Conservation (phyloP, 352 stramenopile species). For the Halophytophthora batemanensis region DNA sequence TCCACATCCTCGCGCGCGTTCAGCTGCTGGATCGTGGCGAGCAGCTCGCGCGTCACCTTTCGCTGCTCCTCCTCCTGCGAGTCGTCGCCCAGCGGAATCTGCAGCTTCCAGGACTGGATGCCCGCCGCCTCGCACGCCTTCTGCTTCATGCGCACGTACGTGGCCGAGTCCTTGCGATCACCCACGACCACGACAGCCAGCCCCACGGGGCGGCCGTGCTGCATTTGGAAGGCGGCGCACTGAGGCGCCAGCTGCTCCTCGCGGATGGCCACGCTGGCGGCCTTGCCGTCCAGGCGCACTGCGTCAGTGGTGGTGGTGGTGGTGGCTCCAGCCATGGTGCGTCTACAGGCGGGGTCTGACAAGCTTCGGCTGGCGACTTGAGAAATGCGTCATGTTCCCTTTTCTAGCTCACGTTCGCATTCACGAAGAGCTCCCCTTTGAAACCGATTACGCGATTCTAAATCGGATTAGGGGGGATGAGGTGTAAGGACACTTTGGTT, state of each 20-base stretch:
- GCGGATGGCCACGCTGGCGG: conserved; percentile 80
- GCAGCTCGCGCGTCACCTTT: conserved; percentile 27
- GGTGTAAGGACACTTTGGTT: no score
- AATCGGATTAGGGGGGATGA: conserved; percentile 3
- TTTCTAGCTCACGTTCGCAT: background rate
- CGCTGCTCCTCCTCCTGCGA: conserved; percentile 5
- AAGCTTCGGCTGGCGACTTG: conserved; percentile 9
- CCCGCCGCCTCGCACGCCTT: conserved; percentile 94
- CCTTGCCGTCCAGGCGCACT: conserved; percentile 76
- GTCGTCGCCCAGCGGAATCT: conserved; percentile 34
- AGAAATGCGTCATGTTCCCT: conserved; percentile 16
- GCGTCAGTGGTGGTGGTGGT: conserved; percentile 1
- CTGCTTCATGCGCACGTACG: conserved; percentile 99
- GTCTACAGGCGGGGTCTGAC: background rate
- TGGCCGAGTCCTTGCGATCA: conserved; percentile 92
- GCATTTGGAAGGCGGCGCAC: conserved; percentile 44
- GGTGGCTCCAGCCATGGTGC: conserved; percentile 1
- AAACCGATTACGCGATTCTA: background rate
- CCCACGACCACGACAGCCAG: conserved; percentile 98
- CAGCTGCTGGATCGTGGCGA: conserved; percentile 55
- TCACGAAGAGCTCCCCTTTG: conserved; percentile 2
- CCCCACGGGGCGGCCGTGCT: conserved; percentile 73
- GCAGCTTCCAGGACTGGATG: conserved; percentile 88
- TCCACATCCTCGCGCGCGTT: conserved; percentile 73
- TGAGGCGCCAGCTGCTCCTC: conserved; percentile 79